Evolutionary conservation across 495 filamentous ascomycete genomes (phyloP), one percentile per base, ranked within the genome.

Genomic region (Pseudoneurospora amorphoporcata): DNA sequence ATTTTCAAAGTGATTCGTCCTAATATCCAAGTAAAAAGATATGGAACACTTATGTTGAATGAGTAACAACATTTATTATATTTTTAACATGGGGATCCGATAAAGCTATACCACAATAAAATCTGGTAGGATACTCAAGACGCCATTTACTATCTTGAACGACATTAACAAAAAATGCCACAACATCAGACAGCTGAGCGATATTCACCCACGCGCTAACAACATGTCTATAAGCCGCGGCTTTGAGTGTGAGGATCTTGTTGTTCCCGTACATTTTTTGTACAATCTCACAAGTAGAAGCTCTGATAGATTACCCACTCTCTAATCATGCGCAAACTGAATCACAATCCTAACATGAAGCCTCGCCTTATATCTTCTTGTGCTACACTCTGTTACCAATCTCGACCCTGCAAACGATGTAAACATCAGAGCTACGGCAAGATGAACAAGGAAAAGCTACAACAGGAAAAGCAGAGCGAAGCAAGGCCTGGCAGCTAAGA

Each of bases 41-140:
- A 3, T n/a, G 8, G 0, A n/a, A n/a, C 0, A 45, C 3, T 2
- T n/a, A n/a, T n/a, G 0, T 8, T 45, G 7, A 45, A 45, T 1
- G 7, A 8, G 17, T 3, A 45, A 45, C 7, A 45, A n/a, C 1
- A 3, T 3, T 3, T 8, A 1, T 2, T 1, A n/a, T 45, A 1
- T n/a, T 17, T 23, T 23, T 23, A 23, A 23, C 0, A 23, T 23
- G 23, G 23, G 23, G 23, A 23, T 23, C 23, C 1, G 23, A 23
- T 23, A 23, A 23, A 23, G 23, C 1, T 45, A 45, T 17, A 45
- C 6, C 0, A 45, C 17, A n/a, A n/a, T 43, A 3, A 45, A 8
- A n/a, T 45, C 7, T 45, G 7, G 42, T 3, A 45, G 42, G 42
- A n/a, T 12, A 47, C 9, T 53, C 5, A 2, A 23, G 19, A n/a